These are phyloP conservation scores for Wickerhamia fluorescens DNA, from an alignment of 805 yeast species.

Conservation along the genomic window DNA sequence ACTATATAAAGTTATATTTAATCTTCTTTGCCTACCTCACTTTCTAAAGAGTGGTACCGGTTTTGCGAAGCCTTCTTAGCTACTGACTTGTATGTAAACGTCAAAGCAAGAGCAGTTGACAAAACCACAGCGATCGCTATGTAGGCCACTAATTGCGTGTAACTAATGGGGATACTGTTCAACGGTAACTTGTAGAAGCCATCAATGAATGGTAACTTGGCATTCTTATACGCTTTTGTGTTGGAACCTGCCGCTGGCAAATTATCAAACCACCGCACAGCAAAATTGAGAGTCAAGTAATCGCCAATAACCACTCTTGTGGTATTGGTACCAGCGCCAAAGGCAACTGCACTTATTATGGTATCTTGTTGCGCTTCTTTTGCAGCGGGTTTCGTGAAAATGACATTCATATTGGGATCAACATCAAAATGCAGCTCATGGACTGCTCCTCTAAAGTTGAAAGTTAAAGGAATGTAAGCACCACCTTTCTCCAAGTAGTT, in stretches of 20 bases:
- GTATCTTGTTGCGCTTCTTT: slow-evolving; percentile 26
- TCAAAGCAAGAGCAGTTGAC: slow-evolving; percentile 18
- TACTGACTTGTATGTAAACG: slow-evolving; percentile 10
- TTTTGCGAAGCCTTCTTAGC: no score
- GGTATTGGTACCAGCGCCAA: slow-evolving; percentile 54
- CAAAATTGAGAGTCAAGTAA: slow-evolving; percentile 46
- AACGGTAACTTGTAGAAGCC: slow-evolving; percentile 37
- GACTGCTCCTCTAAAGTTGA: slow-evolving; percentile 60
- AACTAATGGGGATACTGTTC: no score
- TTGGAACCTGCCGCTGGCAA: slow-evolving; percentile 9
- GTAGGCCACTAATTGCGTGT: no score
- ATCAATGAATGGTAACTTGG: slow-evolving; percentile 28
- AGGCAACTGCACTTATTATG: slow-evolving; percentile 50
- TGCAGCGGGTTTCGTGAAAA: slow-evolving; percentile 34
- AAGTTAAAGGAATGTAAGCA: slow-evolving; percentile 50
- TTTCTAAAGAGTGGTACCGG: slow-evolving; percentile 9
- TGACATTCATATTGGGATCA: slow-evolving; percentile 49
- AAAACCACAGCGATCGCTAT: slow-evolving; percentile 15
- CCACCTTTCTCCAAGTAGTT: slow-evolving; percentile 37
- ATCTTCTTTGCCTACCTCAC: slow-evolving; percentile 13
- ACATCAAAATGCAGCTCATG: slow-evolving; percentile 64
- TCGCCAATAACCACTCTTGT: slow-evolving; percentile 64
- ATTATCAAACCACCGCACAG: slow-evolving; percentile 51
- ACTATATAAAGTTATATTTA: slow-evolving; percentile 7
- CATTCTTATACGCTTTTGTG: slow-evolving; percentile 5